Percentiles rank a stretch among this genome's conserved stretches.
phyloP scores from a whole-genome alignment of 202 grass and related monocot species.

The Brachypodium distachyon region DNA sequence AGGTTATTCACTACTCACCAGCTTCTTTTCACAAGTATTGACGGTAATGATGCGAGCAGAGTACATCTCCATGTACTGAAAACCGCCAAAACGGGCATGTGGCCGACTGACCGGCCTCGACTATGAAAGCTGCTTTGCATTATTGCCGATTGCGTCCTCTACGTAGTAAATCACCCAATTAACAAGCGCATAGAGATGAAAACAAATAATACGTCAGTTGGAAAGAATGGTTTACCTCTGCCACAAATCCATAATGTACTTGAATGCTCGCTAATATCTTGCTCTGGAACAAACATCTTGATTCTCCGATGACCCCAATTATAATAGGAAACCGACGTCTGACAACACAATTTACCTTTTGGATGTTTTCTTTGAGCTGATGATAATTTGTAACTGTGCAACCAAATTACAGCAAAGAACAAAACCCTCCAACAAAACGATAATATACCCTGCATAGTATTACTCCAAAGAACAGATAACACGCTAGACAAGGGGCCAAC shows the following conservation, averaged over 20 bases:
- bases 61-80: neutral
- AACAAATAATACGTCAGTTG: neutral
- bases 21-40: neutral
- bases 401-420: neutral
- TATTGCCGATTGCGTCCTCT: neutral
- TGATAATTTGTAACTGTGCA: neutral
- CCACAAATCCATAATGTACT: neutral
- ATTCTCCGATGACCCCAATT: neutral
- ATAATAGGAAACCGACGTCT: neutral
- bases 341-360: neutral
- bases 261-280: too few species aligned
- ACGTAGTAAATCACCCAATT: neutral
- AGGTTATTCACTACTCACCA: neutral
- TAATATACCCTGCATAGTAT: neutral
- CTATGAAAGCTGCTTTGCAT: constrained; percentile 6
- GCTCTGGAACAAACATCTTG: neutral
- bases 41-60: neutral
- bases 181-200: neutral
- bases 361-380: neutral
- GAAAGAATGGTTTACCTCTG: neutral
- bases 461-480: neutral
- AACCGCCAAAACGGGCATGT: neutral
- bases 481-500: neutral
- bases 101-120: neutral
- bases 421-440: neutral